Evolutionary conservation across 164 flowering plant species (phyloP), one percentile per base, ranked within the genome.

Genomic region (Vitis amurensis): DNA sequence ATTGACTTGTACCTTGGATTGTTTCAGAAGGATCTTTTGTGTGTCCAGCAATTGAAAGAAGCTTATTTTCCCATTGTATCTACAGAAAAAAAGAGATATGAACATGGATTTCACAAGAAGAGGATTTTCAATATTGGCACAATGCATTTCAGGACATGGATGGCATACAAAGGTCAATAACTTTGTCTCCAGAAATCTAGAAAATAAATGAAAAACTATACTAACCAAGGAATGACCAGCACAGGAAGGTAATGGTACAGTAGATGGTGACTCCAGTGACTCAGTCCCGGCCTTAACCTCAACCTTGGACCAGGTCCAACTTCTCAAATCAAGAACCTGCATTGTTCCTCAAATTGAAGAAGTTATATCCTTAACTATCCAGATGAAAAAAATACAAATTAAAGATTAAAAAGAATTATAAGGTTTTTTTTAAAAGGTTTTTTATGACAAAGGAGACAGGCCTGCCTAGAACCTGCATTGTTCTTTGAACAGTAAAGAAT

Each of bases 221-320:
- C 93, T 84, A 71, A 96, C 99, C 94, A 96, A 76, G 57, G 99
- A 86, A 86, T 96, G 96, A 73, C 97, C 99, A 51, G 99, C 98
- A 84, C 97, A 89, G 50, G 97, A 88, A 71, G 91, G 52, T 67
- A 83, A 30, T 16, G 72, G 62, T 17, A 73, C 81, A 3, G 84
- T 77, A 67, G 86, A 71, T 47, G 85, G 73, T 63, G 85, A 76
- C 52, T 91, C 98, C 30, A 15, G 62, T 27, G 89, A 73, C 49
- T 83, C 89, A 30, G 74, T 56, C 55, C 63, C 84, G 48, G 72
- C 71, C 76, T 87, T 90, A 53, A 76, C 81, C 69, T 92, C 97
- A 70, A 91, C 83, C 76, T 77, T 96, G 66, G 97, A 88, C 99
- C 99, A 96, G 23, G 90, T 82, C 94, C 97, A 91, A 74, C 80